Conservation (phyloP, 257 asterid species). For the Nyctanthes arbortristis region DNA sequence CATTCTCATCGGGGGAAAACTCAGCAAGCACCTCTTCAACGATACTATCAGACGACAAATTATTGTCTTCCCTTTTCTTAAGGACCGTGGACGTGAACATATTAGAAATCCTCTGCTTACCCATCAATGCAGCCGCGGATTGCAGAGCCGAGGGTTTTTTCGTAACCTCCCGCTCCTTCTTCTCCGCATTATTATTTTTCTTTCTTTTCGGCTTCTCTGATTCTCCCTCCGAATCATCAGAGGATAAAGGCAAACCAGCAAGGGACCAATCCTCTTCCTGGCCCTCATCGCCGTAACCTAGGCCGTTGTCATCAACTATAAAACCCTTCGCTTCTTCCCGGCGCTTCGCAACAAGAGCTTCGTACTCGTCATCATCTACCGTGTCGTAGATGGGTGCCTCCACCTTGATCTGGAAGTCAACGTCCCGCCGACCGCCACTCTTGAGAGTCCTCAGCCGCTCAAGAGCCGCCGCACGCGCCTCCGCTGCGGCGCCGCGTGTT, state of each 20-base stretch:
- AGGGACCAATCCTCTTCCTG: conserved; percentile 94
- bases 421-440: conserved; percentile 62
- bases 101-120: conserved; percentile 77
- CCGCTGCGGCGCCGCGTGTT: conserved; percentile 48
- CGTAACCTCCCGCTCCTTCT: conserved; percentile 49
- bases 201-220: conserved; percentile 57
- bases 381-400: conserved; percentile 81
- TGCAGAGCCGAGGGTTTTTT: conserved; percentile 69
- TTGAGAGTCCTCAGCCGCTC: conserved; percentile 73
- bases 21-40: conserved; percentile 92
- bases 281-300: conserved; percentile 93
- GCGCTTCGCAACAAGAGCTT: conserved; percentile 79
- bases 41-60: conserved; percentile 67
- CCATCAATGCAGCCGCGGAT: conserved; percentile 86
- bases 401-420: conserved; percentile 67
- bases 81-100: conserved; percentile 84
- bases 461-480: conserved; percentile 63
- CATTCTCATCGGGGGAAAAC: conserved; percentile 86
- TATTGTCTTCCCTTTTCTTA: conserved; percentile 59
- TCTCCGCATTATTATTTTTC: conserved; percentile 55
- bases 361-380: conserved; percentile 84
- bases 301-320: conserved; percentile 84
- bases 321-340: conserved; percentile 69
- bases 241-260: conserved; percentile 54
- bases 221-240: conserved; percentile 78